These are phyloP conservation scores for Meira miltonrushii DNA, from an alignment of 1,284 basidiomycete species.

Conservation along the genomic window DNA sequence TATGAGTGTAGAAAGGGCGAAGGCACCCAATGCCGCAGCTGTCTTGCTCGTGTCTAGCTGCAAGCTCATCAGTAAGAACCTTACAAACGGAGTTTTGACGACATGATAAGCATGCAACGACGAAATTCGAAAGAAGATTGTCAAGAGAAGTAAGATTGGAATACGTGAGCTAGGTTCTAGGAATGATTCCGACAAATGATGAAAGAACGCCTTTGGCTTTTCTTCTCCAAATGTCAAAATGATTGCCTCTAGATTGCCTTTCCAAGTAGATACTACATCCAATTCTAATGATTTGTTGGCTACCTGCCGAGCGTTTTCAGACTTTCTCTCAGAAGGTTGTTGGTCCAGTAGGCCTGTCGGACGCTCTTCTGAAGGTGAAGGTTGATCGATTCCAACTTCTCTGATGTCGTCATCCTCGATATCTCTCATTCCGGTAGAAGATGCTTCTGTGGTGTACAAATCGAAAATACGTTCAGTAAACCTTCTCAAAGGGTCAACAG, in stretches of 20 bases:
- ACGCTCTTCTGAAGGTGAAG: constrained; percentile 5
- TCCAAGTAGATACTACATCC: constrained; percentile 23
- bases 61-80: constrained; percentile 31
- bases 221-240: constrained; percentile 36
- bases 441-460: constrained; percentile 39
- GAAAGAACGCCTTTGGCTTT: constrained; percentile 45
- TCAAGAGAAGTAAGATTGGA: constrained; percentile 40
- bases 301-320: not conserved
- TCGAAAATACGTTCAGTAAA: constrained; percentile 42
- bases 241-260: constrained; percentile 38
- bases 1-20: constrained; percentile 45
- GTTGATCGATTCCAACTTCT: constrained; percentile 6
- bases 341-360: not conserved
- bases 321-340: constrained; percentile 5
- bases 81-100: constrained; percentile 38
- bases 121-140: constrained; percentile 41
- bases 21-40: constrained; percentile 35
- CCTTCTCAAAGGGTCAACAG: constrained; percentile 24
- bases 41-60: constrained; percentile 42
- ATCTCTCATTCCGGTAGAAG: constrained; percentile 9
- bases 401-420: constrained; percentile 11
- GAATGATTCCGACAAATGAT: constrained; percentile 39
- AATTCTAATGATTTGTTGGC: constrained; percentile 4
- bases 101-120: constrained; percentile 46
- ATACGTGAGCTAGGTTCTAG: constrained; percentile 26